These are phyloP conservation scores for Trichoderma citrinoviride DNA, from an alignment of 2,329 filamentous ascomycete genomes.

Conservation along the genomic window DNA sequence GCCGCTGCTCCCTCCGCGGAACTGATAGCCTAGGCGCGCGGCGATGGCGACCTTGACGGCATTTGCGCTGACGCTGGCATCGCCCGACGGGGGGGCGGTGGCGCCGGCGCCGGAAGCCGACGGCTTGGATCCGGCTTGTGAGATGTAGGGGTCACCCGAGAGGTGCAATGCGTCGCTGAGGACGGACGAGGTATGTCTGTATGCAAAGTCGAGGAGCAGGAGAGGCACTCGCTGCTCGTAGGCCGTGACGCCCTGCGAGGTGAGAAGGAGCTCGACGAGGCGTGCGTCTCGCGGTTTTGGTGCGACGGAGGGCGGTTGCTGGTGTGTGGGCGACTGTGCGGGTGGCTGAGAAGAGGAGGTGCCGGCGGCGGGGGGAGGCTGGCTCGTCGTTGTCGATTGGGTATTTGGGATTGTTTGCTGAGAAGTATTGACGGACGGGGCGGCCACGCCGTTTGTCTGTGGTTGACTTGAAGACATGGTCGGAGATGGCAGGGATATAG, in stretches of 20 bases:
- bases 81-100: conserved; percentile 46
- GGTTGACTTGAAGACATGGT: conserved; percentile 41
- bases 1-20: conserved; percentile 54
- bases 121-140: conserved; percentile 53
- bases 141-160: conserved; percentile 64
- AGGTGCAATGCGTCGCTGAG: conserved; percentile 70
- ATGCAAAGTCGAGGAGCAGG: conserved; percentile 81
- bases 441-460: conserved; percentile 54
- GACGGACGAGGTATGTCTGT: conserved; percentile 72
- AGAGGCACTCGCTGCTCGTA: conserved; percentile 82
- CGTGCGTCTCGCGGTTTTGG: conserved; percentile 73
- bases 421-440: conserved; percentile 40
- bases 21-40: conserved; percentile 66
- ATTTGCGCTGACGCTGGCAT: conserved; percentile 60
- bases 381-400: conserved; percentile 34
- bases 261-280: conserved; percentile 75
- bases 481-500: not conserved
- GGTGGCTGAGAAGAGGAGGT: conserved; percentile 26
- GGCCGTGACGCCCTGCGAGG: conserved; percentile 72
- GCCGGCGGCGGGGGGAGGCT: conserved; percentile 23
- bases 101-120: conserved; percentile 50
- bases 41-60: conserved; percentile 72
- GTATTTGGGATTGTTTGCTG: conserved; percentile 37
- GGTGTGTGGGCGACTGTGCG: conserved; percentile 24
- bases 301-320: conserved; percentile 35